These are phyloP conservation scores for Xylaria longipes DNA, from an alignment of 495 filamentous ascomycete species.

Conservation along the genomic window DNA sequence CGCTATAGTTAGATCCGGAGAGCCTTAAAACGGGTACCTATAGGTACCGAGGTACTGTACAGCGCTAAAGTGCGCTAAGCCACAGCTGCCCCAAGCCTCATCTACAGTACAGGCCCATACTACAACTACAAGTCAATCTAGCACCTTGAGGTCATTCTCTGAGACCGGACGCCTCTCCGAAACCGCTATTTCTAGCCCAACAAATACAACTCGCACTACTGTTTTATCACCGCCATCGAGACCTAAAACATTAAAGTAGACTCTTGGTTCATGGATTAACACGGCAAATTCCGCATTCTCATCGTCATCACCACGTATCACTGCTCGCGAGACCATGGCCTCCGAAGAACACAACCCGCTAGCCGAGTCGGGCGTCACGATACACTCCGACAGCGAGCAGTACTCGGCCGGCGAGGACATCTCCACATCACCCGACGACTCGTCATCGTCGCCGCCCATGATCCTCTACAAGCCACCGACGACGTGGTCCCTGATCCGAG, in stretches of 20 bases:
- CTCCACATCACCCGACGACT: constrained; percentile 63
- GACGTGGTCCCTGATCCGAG: constrained; percentile 80
- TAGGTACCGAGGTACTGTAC: background rate
- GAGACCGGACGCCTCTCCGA: constrained; percentile 14
- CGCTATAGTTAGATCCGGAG: background rate
- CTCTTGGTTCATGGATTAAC: background rate
- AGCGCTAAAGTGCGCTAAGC: background rate
- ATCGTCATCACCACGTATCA: background rate
- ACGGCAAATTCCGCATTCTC: background rate
- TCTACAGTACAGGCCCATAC: background rate
- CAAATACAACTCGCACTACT: background rate
- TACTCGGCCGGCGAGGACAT: constrained; percentile 76
- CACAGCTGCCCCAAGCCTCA: constrained; percentile 14
- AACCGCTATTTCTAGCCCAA: background rate
- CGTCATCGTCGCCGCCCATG: constrained; percentile 74
- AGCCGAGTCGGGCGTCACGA: constrained; percentile 81
- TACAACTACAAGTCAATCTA: background rate
- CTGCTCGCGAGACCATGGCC: constrained; percentile 38
- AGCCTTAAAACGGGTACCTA: constrained; percentile 3
- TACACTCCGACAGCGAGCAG: constrained; percentile 88
- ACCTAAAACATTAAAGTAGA: background rate
- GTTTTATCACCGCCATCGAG: background rate
- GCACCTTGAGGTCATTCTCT: background rate
- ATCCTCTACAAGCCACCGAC: constrained; percentile 91
- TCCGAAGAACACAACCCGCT: constrained; percentile 64